Base-by-base conservation (phyloP, 106 monocot species). In the Ottelia alismoides region DNA sequence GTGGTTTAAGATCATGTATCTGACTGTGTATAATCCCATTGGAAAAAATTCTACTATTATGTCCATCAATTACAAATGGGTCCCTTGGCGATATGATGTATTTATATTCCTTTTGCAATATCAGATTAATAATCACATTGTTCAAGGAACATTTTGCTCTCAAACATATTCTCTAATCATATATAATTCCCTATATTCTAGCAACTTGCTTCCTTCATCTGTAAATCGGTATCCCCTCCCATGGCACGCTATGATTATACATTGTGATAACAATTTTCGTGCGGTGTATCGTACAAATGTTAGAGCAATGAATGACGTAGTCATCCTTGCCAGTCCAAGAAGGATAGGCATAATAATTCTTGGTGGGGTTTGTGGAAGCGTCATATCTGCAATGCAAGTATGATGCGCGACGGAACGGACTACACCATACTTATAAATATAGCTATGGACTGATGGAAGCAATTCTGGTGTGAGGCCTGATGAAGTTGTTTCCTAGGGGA, bases 401-500 rank as follows among this genome's bases (percentile, higher is more conserved):
- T 82, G 85, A 75, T 86, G 65, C 77, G 84, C 20, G 85, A 89
- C 70, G 96, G 96, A 47, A 78, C 96, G 18, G 96, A 96, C 50
- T 96, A 78, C 74, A 84, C 88, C 49, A 76, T 96, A 62, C 85
- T 79, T 25, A 89, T 96, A 29, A 96, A 96, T 64, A 96, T 84
- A 9, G 84, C 79, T 25, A 84, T 89, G 56, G 88, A 88, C 56
- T 96, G 88, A 88, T 79, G 96, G 96, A 14, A 96, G 96, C 70
- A 88, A 89, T 63, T 96, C 96, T 30, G 96, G 96, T 40, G 96
- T 88, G 26, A 84, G 65, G 22, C 96, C 88, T 52, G 96, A 96
- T 57, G 96, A 96, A 59, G 96, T 84, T 23, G 74, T 96, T 56
- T 96, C 96, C 59, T 89, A 88, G 96, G 96, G 96, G 27, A 88